Conservation (phyloP, 75 land plant species). For the Cupressus sempervirens region DNA sequence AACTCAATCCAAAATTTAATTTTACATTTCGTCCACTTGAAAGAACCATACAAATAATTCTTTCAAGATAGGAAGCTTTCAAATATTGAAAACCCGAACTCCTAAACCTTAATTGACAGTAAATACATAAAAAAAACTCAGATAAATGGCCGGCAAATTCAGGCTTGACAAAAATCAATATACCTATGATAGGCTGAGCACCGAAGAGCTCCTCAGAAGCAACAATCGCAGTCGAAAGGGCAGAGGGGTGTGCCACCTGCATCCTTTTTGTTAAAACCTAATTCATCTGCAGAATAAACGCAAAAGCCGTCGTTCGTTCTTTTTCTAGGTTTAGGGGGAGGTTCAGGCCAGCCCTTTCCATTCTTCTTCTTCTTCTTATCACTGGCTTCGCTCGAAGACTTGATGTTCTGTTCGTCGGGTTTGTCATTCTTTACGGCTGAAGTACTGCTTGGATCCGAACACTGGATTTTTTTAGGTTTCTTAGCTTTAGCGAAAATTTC, state of each 20-base stretch:
- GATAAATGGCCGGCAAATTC: not conserved
- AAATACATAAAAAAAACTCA: not conserved
- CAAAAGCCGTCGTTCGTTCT: conserved; percentile 67
- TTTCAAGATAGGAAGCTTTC: not conserved
- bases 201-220: conserved; percentile 45
- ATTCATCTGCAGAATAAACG: conserved; percentile 79
- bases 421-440: not conserved
- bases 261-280: conserved; percentile 55
- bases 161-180: not conserved
- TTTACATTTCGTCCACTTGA: not conserved
- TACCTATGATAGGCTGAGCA: not conserved
- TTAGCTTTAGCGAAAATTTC: conserved; percentile 10
- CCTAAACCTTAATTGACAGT: not conserved
- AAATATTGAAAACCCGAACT: not conserved
- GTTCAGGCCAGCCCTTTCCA: conserved; percentile 13
- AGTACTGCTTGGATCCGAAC: not conserved
- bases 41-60: not conserved
- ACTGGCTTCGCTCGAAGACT: not conserved
- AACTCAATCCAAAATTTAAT: not conserved
- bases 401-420: not conserved
- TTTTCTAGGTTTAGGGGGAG: conserved; percentile 34
- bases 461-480: not conserved
- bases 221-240: conserved; percentile 90
- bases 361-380: conserved; percentile 27
- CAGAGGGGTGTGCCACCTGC: conserved; percentile 84